Evolutionary conservation across 352 stramenopile species (phyloP), one percentile per base, ranked within the genome.

Genomic region (Pythium plurisporium): DNA sequence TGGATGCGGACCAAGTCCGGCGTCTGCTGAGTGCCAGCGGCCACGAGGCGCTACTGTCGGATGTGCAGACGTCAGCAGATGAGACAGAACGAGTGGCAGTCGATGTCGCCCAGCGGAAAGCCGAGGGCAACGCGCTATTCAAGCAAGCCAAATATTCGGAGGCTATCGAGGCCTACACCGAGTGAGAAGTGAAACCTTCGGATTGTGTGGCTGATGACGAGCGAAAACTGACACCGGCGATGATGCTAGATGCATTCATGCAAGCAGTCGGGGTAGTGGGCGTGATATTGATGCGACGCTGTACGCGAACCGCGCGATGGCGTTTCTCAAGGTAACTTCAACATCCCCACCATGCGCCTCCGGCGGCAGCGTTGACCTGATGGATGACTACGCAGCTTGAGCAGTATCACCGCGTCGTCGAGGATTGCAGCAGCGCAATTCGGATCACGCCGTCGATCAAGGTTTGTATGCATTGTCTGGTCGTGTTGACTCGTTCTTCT

Each of bases 261-360:
- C 77, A 19, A 71, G 81, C 26, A 31, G 30, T 26, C 49, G 61
- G 10, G 49, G 15, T 12, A 74, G 81, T 27, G 52, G 23, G 10
- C n/a, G n/a, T n/a, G 25, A 29, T n/a, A 29, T 11, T 0, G 52
- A 60, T 27, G 69, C 72, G 17, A 43, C 79, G 44, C 73, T 67
- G 11, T 67, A 77, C n/a, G 86, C 78, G n/a, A 91, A 91, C 51
- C 69, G 80, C 59, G 80, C 80, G 30, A 78, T 78, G 22, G 76
- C 74, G 8, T 73, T 77, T 31, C 57, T 91, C 15, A 87, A 90
- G 66, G 79, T 85, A 27, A 40, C n/a, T 48, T 29, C 22, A 25
- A 53, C 14, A 36, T 38, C 12, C 33, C 33, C 33, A 38, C 33
- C 15, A 15, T 15, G 15, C 10, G 9, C 15, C 15, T 10, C 15